A percentile compares a stretch with the other conserved stretches of the same genome.
Conservation (phyloP, 176 grass and related monocot species). For the Cocos nucifera region DNA sequence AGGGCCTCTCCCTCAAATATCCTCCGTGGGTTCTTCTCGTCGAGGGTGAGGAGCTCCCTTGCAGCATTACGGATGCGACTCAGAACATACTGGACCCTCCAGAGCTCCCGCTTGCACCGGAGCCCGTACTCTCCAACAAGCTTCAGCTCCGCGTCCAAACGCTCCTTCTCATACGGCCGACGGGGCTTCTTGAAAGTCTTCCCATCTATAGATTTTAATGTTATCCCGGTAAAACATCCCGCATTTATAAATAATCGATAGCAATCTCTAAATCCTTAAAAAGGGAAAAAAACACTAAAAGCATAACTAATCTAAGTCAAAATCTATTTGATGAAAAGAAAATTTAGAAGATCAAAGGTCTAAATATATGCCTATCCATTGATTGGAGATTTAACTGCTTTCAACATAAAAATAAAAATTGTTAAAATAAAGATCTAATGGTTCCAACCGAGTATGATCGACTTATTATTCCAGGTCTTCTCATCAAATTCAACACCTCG, state of each 20-base stretch:
- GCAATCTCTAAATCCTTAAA: not conserved
- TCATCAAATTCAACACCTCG: too few species aligned
- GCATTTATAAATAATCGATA: not conserved
- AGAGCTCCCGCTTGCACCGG: slow-evolving; percentile 66
- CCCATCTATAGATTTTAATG: slow-evolving; percentile 33
- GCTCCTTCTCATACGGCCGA: slow-evolving; percentile 74
- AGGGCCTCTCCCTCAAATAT: slow-evolving; percentile 79
- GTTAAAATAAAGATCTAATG: too few species aligned
- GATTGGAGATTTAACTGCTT: too few species aligned
- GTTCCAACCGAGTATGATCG: too few species aligned
- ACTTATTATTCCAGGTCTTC: too few species aligned
- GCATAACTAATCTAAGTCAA: too few species aligned
- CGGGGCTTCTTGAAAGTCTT: slow-evolving; percentile 74
- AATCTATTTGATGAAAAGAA: too few species aligned
- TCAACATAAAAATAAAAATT: too few species aligned
- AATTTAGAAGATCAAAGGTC: too few species aligned
- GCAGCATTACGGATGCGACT: slow-evolving; percentile 67
- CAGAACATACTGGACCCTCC: slow-evolving; percentile 59
- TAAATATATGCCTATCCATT: too few species aligned
- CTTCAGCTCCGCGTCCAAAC: slow-evolving; percentile 57
- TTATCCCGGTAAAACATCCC: not conserved
- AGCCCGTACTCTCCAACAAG: slow-evolving; percentile 63
- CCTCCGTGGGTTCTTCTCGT: slow-evolving; percentile 66
- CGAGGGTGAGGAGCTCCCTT: slow-evolving; percentile 61
- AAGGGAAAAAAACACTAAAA: too few species aligned